phyloP scores from a whole-genome alignment of 2,329 filamentous ascomycete genomes.

The Sporothrix euskadiensis region DNA sequence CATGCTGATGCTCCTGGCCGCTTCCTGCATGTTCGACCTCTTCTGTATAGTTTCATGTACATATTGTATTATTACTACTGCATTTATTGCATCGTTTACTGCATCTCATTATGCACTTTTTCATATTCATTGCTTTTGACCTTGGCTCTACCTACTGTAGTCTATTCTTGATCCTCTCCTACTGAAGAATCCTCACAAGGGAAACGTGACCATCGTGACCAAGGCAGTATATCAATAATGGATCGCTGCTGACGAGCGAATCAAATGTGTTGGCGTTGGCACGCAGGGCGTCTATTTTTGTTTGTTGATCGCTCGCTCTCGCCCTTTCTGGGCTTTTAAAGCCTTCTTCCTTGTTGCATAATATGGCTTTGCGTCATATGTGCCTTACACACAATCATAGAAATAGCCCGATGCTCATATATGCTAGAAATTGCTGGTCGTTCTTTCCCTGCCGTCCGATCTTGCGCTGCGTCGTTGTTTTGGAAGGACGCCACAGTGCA shows the following conservation, averaged over 20 bases:
- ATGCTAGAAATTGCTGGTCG: background rate
- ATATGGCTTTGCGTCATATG: background rate
- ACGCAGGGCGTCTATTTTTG: slow-evolving; percentile 16
- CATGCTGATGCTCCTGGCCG: background rate
- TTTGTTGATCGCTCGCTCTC: background rate
- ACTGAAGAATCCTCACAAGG: background rate
- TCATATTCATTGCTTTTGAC: background rate
- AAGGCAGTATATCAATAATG: background rate
- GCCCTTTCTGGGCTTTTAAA: background rate
- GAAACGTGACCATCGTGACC: background rate
- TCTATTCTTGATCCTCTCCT: background rate
- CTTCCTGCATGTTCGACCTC: background rate
- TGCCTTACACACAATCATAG: background rate
- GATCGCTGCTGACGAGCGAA: background rate
- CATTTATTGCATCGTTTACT: slow-evolving; percentile 20
- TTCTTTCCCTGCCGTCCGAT: background rate
- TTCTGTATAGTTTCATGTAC: slow-evolving; percentile 31
- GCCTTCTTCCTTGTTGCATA: background rate
- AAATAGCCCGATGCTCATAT: background rate
- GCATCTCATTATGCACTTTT: background rate
- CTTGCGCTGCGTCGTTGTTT: background rate
- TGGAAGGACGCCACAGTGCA: background rate
- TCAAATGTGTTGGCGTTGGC: background rate
- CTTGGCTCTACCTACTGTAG: background rate
- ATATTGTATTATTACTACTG: slow-evolving; percentile 31